phyloP scores from a whole-genome alignment of 306 rosid species.

The Acacia confusa region DNA sequence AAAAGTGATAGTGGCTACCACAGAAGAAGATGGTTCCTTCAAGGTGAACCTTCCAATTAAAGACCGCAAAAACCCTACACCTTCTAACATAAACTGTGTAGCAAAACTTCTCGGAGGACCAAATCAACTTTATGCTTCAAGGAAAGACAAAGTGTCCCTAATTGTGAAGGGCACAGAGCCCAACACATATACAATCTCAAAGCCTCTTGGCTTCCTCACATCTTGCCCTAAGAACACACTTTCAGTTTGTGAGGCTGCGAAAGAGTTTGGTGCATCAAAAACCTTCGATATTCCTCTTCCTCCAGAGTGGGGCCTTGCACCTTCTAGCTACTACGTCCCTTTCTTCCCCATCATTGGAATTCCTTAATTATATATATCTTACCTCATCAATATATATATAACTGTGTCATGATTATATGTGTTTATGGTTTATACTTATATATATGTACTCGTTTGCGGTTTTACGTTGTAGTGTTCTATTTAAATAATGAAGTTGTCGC shows the following conservation, averaged over 20 bases:
- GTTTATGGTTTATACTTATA: not conserved
- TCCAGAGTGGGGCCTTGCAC: slow-evolving; percentile 91
- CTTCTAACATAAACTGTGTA: slow-evolving; percentile 40
- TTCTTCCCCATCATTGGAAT: slow-evolving; percentile 86
- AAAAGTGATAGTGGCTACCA: slow-evolving; percentile 46
- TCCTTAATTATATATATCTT: slow-evolving; percentile 33
- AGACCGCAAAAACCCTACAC: slow-evolving; percentile 16
- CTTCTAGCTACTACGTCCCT: slow-evolving; percentile 74
- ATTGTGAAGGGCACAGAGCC: slow-evolving; percentile 42
- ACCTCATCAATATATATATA: not conserved
- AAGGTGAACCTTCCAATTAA: slow-evolving; percentile 48
- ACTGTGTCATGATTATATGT: not conserved
- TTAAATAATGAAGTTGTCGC: not conserved
- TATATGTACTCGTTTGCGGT: not conserved
- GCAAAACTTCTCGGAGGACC: slow-evolving; percentile 76
- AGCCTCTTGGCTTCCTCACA: slow-evolving; percentile 62
- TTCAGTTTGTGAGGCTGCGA: slow-evolving; percentile 39
- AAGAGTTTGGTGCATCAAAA: slow-evolving; percentile 57
- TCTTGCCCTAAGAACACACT: slow-evolving; percentile 51
- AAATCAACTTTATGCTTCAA: slow-evolving; percentile 55
- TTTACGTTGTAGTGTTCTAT: not conserved
- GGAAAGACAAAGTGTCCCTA: slow-evolving; percentile 41
- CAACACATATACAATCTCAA: slow-evolving; percentile 51
- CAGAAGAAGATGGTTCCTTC: slow-evolving; percentile 69
- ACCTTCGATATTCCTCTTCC: slow-evolving; percentile 81